Percentiles rank a stretch among this genome's conserved stretches.
phyloP scores from a whole-genome alignment of 2,329 filamentous ascomycete genomes.

The Corinectria fuckeliana region DNA sequence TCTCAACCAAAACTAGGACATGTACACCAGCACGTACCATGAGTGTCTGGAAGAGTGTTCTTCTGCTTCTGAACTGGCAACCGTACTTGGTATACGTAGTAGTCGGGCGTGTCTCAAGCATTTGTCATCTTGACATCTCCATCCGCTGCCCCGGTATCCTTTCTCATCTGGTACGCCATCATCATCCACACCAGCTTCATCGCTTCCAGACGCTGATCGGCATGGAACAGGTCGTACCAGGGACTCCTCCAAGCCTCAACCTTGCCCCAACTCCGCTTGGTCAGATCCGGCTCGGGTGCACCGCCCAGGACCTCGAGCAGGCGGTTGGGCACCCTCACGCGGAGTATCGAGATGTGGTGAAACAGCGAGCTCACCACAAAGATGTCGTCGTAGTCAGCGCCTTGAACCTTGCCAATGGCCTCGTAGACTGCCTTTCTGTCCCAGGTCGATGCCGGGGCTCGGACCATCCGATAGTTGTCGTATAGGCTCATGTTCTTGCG shows the following conservation, averaged over 20 bases:
- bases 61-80: background rate
- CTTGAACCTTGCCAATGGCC: slow-evolving; percentile 59
- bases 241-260: slow-evolving; percentile 63
- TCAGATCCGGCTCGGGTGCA: slow-evolving; percentile 42
- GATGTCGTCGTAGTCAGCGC: slow-evolving; percentile 62
- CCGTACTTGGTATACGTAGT: background rate
- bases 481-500: slow-evolving; percentile 65
- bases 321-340: slow-evolving; percentile 62
- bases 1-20: background rate
- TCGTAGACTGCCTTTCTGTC: slow-evolving; percentile 65
- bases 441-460: slow-evolving; percentile 64
- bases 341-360: slow-evolving; percentile 65
- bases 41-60: background rate
- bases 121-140: slow-evolving; percentile 41
- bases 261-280: slow-evolving; percentile 55
- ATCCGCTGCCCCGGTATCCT: slow-evolving; percentile 29
- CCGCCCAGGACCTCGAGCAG: slow-evolving; percentile 62
- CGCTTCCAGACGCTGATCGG: slow-evolving; percentile 60
- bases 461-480: slow-evolving; percentile 68
- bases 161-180: slow-evolving; percentile 67
- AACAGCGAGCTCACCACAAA: slow-evolving; percentile 67
- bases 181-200: slow-evolving; percentile 65
- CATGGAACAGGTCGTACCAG: slow-evolving; percentile 67
- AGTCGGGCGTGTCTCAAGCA: slow-evolving; percentile 16
- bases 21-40: background rate